phyloP scores from a whole-genome alignment of 331 rosid genomes.

The Stylosanthes scabra region DNA sequence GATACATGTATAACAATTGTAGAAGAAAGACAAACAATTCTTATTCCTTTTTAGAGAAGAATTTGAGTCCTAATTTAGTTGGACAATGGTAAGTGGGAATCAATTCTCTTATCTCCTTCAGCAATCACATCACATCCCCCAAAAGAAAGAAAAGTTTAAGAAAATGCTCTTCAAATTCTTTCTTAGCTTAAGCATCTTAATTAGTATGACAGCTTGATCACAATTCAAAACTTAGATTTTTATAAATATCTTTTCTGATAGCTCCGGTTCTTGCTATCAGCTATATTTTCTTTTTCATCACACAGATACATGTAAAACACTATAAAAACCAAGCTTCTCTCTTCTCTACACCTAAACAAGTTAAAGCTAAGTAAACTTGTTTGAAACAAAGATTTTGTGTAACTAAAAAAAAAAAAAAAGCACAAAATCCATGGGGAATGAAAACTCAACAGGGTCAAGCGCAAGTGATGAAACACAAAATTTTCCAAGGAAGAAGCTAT shows the following conservation, averaged over 20 bases:
- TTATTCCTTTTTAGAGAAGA: too few relatives aligned
- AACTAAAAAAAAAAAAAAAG: not conserved
- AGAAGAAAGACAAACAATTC: too few relatives aligned
- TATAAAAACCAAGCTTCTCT: not conserved
- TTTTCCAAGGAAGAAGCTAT: slow-evolving; percentile 12
- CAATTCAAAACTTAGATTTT: not conserved
- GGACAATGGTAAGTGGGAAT: not conserved
- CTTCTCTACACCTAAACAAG: not conserved
- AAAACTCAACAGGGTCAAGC: slow-evolving; percentile 20
- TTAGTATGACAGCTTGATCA: not conserved
- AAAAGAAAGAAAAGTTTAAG: not conserved
- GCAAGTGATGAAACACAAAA: not conserved
- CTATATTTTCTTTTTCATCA: not conserved
- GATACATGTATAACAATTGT: too few relatives aligned
- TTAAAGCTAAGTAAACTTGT: not conserved
- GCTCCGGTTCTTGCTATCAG: not conserved
- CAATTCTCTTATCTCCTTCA: not conserved
- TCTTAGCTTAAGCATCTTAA: slow-evolving; percentile 7
- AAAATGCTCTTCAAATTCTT: not conserved
- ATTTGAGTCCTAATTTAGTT: too few relatives aligned
- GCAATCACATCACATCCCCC: not conserved
- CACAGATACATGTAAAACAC: not conserved
- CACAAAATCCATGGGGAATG: slow-evolving; percentile 11
- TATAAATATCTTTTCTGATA: not conserved
- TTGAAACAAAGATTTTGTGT: not conserved